Evolutionary conservation across 805 yeast species (phyloP).

Genomic region (Kluyveromyces lactis): DNA sequence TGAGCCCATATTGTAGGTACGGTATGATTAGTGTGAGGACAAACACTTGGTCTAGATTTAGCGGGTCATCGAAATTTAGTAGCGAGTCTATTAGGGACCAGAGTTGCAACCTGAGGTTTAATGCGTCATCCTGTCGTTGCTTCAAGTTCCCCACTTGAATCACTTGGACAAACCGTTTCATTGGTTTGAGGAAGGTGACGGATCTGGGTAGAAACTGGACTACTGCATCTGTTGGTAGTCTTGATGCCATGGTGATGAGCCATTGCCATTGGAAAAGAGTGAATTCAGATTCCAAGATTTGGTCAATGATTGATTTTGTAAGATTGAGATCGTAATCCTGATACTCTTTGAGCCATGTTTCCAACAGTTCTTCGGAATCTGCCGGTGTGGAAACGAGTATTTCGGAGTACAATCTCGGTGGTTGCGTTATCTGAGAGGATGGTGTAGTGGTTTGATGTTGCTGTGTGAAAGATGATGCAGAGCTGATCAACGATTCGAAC

Average conservation of each 20-base stretch:
- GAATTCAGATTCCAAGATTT: slow-evolving; percentile 1
- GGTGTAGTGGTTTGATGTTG: no score
- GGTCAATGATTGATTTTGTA: not conserved
- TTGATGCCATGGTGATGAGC: slow-evolving; percentile 3
- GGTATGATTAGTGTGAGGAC: not conserved
- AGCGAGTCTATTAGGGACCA: slow-evolving; percentile 4
- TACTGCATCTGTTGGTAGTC: not conserved
- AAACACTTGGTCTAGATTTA: not conserved
- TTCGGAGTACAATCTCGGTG: not conserved
- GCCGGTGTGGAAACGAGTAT: not conserved
- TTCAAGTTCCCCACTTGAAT: slow-evolving; percentile 28
- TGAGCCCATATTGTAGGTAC: slow-evolving; percentile 3
- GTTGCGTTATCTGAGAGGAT: not conserved
- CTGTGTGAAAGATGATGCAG: not conserved
- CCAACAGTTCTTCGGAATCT: not conserved
- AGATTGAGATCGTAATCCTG: not conserved
- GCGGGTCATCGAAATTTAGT: not conserved
- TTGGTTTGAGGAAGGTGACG: slow-evolving; percentile 10
- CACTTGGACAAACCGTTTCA: slow-evolving; percentile 19
- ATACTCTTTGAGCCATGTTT: slow-evolving; percentile 1
- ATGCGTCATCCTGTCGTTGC: slow-evolving; percentile 24
- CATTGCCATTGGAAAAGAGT: slow-evolving; percentile 4
- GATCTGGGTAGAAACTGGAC: not conserved
- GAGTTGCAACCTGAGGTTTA: slow-evolving; percentile 2
- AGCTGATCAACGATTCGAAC: not conserved